phyloP scores from a whole-genome alignment of 1,284 basidiomycete species.

The Ganoderma boninense region DNA sequence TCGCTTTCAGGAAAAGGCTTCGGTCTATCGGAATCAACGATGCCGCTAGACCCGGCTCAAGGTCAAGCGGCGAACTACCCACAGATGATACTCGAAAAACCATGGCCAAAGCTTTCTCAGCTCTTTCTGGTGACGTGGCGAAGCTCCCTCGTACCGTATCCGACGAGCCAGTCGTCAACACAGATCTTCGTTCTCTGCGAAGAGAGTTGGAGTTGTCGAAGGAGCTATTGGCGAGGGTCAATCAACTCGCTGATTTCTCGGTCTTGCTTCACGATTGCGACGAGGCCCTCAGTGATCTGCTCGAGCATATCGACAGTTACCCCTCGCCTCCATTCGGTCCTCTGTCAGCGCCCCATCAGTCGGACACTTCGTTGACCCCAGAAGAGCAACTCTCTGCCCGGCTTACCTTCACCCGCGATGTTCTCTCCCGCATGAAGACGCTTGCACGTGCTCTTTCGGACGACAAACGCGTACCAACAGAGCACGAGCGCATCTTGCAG shows the following conservation, averaged over 20 bases:
- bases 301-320: constrained; percentile 84
- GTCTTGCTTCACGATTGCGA: constrained; percentile 66
- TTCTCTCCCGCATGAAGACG: constrained; percentile 55
- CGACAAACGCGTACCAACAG: constrained; percentile 65
- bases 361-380: constrained; percentile 52
- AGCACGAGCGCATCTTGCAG: constrained; percentile 71
- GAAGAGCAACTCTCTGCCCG: constrained; percentile 72
- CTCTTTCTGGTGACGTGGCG: constrained; percentile 54
- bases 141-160: constrained; percentile 53
- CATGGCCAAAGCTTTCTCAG: constrained; percentile 56
- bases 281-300: constrained; percentile 77
- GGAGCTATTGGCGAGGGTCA: constrained; percentile 58
- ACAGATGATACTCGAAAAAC: constrained; percentile 52
- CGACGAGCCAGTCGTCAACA: constrained; percentile 51
- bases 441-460: constrained; percentile 52
- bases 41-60: constrained; percentile 52
- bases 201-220: constrained; percentile 62
- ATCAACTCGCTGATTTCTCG: constrained; percentile 60
- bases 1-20: constrained; percentile 61
- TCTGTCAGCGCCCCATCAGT: constrained; percentile 58
- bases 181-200: constrained; percentile 68
- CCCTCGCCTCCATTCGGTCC: constrained; percentile 63
- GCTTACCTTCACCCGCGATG: constrained; percentile 64
- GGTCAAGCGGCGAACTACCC: constrained; percentile 60
- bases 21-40: constrained; percentile 68